A percentile compares a stretch with the other conserved stretches of the same genome.
Conservation (phyloP, 768 basidiomycete species). For the Omphalotus guepiniiformis region DNA sequence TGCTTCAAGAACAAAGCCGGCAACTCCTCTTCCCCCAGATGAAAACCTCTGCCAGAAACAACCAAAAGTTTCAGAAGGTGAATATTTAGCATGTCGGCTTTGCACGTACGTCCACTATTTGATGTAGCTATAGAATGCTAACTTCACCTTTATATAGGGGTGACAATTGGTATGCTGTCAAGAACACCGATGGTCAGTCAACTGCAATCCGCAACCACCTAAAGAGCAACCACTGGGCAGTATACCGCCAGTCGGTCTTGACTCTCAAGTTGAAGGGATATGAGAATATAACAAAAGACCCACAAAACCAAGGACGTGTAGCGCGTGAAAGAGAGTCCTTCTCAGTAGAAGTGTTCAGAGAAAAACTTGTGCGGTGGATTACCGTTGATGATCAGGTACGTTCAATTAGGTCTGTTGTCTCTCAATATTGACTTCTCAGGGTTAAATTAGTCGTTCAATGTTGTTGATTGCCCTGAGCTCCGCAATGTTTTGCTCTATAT, state of each 20-base stretch:
- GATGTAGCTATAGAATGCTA: not conserved
- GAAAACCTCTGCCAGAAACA: slow-evolving; percentile 3
- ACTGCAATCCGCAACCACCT: not conserved
- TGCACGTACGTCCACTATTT: slow-evolving; percentile 7
- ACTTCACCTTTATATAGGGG: not conserved
- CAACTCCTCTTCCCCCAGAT: not conserved
- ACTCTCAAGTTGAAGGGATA: not conserved
- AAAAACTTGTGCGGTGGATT: slow-evolving; percentile 19
- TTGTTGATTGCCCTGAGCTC: slow-evolving; percentile 32
- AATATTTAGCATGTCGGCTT: slow-evolving; percentile 9
- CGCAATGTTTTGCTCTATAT: slow-evolving; percentile 26
- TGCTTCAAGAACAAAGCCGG: slow-evolving; percentile 5
- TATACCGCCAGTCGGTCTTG: not conserved
- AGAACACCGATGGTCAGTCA: slow-evolving; percentile 3
- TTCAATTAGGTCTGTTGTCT: not conserved
- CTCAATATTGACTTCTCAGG: not conserved
- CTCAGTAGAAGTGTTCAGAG: slow-evolving; percentile 17
- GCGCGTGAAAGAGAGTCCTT: slow-evolving; percentile 7
- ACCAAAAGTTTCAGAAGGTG: slow-evolving; percentile 18
- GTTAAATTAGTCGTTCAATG: slow-evolving; percentile 28
- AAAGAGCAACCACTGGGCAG: not conserved
- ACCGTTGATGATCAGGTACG: slow-evolving; percentile 30
- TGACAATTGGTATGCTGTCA: slow-evolving; percentile 14
- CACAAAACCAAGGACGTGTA: not conserved
- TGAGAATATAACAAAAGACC: slow-evolving; percentile 1